Evolutionary conservation across 1,139 yeast species (phyloP).

Genomic region (Zygosaccharomyces sapae): DNA sequence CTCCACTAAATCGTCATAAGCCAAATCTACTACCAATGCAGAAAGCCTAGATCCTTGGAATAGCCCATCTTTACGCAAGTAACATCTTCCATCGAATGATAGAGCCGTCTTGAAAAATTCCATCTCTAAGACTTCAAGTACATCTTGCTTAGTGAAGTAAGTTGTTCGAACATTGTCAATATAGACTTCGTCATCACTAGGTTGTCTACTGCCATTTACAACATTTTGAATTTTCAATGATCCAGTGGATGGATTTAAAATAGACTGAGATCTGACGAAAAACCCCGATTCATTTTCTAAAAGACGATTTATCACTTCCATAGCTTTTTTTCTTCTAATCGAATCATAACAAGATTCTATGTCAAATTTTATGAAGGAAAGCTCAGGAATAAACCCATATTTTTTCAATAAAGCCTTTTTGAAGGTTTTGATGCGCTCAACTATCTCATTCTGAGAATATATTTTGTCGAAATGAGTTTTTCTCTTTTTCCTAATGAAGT

Average conservation of each 20-base stretch:
- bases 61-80: constrained; percentile 58
- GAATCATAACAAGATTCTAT: constrained; percentile 76
- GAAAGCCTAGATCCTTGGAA: constrained; percentile 88
- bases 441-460: constrained; percentile 38
- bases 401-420: constrained; percentile 27
- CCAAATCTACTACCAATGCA: constrained; percentile 67
- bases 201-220: constrained; percentile 23
- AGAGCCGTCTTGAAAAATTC: constrained; percentile 45
- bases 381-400: constrained; percentile 35
- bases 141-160: constrained; percentile 32
- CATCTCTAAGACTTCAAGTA: constrained; percentile 36
- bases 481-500: constrained; percentile 27
- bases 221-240: constrained; percentile 15
- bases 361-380: constrained; percentile 68
- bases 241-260: constrained; percentile 20
- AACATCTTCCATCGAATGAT: constrained; percentile 37
- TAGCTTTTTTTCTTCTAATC: constrained; percentile 51
- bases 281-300: constrained; percentile 23
- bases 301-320: constrained; percentile 27
- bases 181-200: constrained; percentile 14
- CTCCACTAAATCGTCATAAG: constrained; percentile 62
- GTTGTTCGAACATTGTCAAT: constrained; percentile 26
- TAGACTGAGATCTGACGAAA: constrained; percentile 22
- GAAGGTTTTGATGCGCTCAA: constrained; percentile 34
- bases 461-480: constrained; percentile 27